phyloP scores from a whole-genome alignment of 257 asterid species.

The Penstemon newberryi region DNA sequence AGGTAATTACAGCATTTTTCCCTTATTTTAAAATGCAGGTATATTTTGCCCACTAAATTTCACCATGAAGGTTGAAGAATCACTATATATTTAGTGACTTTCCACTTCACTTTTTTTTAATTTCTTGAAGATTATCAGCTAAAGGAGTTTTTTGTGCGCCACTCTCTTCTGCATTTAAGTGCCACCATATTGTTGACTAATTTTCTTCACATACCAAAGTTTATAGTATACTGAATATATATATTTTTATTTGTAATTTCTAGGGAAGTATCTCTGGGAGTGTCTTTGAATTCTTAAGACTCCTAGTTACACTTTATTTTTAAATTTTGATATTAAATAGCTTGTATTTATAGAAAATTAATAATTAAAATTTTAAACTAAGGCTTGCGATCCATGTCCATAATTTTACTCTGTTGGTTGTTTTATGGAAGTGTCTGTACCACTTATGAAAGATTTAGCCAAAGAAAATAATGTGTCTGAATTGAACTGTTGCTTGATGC shows the following conservation, averaged over 20 bases:
- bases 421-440: not conserved
- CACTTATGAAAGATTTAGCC: not conserved
- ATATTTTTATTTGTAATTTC: no score
- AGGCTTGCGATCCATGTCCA: not conserved
- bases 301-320: not conserved
- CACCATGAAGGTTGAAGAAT: not conserved
- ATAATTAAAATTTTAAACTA: not conserved
- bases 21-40: slow-evolving; percentile 6
- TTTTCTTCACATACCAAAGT: not conserved
- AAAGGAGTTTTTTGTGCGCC: no score
- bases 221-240: not conserved
- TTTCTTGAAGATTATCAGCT: no score
- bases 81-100: not conserved
- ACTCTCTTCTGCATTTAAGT: no score
- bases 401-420: not conserved
- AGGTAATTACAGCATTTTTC: slow-evolving; percentile 46
- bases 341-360: no score
- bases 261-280: no score
- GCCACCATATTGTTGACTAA: not conserved
- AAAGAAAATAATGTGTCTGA: slow-evolving; percentile 2
- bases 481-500: slow-evolving; percentile 10
- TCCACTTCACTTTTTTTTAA: no score
- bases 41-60: not conserved
- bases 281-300: not conserved
- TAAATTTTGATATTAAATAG: not conserved